Base-by-base conservation (phyloP, 257 asterid genomes). In the Solanum dulcamara region DNA sequence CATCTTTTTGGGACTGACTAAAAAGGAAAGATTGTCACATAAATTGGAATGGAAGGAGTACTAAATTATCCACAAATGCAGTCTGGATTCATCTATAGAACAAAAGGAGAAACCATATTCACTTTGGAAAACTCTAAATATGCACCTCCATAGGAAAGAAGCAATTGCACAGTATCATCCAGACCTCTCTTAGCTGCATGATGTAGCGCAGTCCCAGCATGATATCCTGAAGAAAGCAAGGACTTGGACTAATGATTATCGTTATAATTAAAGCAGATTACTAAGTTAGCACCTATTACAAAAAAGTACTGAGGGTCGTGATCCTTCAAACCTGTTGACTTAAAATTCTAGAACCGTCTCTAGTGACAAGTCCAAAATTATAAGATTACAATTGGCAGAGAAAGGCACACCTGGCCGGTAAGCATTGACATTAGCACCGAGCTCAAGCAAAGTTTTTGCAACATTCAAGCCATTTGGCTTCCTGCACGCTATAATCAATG, bases 171-270 rank as follows among this genome's bases (percentile, higher is more conserved):
- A 30, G 97, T 94, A 87, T 91, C 94, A 50, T 94, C 95, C 70
- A 95, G 98, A 51, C 98, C 98, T 86, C 98, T 93, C 91, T 92
- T 93, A 38, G 98, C 94, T 91, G 98, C 99, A 91, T 95, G 97
- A 89, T 96, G 99, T 50, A 96, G 88, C 28, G 97, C 97, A 66
- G 98, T 94, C 60, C 99, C 99, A 55, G 94, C 96, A 80, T 91
- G 92, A n/a, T 90, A 93, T 64, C 98, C 99, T 96, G 88, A 70
- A 88, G 46, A 79, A 55, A 85, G 40, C n/a, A 20, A 81, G n/a
- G 15, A 81, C 15, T 81, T 33, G 42, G 15, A 32, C 11, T 55
- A 30, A 55, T 59, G 51, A 55, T n/a, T 51, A 55, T 35, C 10
- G 2, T 26, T 14, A 59, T 33, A 22, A 33, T 10, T 18, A 7